Conservation (phyloP, 108 stramenopile genomes). For the Cyclotella cryptica region DNA sequence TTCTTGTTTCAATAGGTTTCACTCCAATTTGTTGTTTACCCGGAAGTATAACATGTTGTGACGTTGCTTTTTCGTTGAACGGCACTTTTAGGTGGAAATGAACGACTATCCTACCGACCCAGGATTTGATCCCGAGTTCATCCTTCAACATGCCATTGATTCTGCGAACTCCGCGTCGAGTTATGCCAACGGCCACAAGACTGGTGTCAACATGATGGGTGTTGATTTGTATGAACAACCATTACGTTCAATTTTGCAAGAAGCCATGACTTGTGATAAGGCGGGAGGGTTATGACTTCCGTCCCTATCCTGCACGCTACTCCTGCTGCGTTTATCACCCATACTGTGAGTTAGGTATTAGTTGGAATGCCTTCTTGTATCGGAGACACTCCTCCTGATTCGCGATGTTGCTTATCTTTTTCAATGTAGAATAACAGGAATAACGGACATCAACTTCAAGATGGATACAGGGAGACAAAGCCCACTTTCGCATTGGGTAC, state of each 20-base stretch:
- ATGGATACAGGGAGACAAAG: slow-evolving; percentile 37
- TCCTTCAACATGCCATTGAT: slow-evolving; percentile 73
- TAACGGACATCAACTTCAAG: slow-evolving; percentile 39
- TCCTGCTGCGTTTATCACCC: slow-evolving; percentile 63
- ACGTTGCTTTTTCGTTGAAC: no score
- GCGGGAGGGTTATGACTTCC: slow-evolving; percentile 61
- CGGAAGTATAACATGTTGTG: background rate
- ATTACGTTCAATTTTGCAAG: slow-evolving; percentile 59
- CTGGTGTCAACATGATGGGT: slow-evolving; percentile 56
- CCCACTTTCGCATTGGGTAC: slow-evolving; percentile 57
- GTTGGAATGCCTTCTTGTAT: background rate
- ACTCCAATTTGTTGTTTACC: background rate
- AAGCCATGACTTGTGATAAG: slow-evolving; percentile 63
- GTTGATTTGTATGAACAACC: slow-evolving; percentile 56
- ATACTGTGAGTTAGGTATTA: slow-evolving; percentile 10
- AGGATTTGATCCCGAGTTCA: slow-evolving; percentile 56
- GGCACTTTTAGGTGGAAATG: background rate
- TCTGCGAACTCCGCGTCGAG: slow-evolving; percentile 59
- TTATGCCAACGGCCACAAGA: slow-evolving; percentile 60
- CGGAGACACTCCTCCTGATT: no score
- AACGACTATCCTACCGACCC: background rate
- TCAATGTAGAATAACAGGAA: slow-evolving; percentile 35
- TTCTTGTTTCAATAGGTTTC: background rate
- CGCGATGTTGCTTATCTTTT: background rate
- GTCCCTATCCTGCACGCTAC: slow-evolving; percentile 70